Evolutionary conservation across 108 stramenopile species (phyloP), one percentile per base, ranked within the genome.

Genomic region (Pseudonitzschia pungens): DNA sequence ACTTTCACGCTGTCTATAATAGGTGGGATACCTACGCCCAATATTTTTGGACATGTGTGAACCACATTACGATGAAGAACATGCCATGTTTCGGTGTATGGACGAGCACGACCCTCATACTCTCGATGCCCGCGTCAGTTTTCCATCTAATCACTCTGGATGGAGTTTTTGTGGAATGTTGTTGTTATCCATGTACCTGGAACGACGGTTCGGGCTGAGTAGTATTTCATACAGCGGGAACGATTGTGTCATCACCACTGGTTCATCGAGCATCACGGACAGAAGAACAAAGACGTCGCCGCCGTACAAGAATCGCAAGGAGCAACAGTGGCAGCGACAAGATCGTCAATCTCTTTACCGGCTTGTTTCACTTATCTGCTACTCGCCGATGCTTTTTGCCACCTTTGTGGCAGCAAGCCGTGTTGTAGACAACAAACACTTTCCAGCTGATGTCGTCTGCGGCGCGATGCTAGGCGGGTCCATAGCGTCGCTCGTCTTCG

Each of bases 391-490:
- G 70, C 41, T 64, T 20, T 8, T 83, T 15, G 84, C 89, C 1
- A 5, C 75, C 2, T 87, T 82, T 26, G 68, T 87, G 21, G 81
- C 86, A 22, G 71, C 75, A 18, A 80, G 76, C 54, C 82, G 89
- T 26, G 78, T 87, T 15, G 73, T 58, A 4, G 86, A 90, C 81
- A 86, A 87, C 45, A 66, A 65, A 45, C 89, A 90, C 71, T 80
- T 77, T 27, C 89, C 89, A 1, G 86, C 89, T 7, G 89, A 90
- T 72, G 80, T 90, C 31, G 72, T 87, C 12, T 81, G 71, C 16
- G 89, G 89, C 0, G 52, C 86, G 0, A 5, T 87, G 7, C 40
- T 90, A 42, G 86, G 89, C 32, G 73, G 66, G 22, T 45, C 79
- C 21, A 65, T 80, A 56, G 86, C 83, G 0, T 26, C 27, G 8